Percentiles rank a stretch among this genome's conserved stretches.
phyloP scores from a whole-genome alignment of 352 stramenopile genomes.

The Phytophthora cactorum region DNA sequence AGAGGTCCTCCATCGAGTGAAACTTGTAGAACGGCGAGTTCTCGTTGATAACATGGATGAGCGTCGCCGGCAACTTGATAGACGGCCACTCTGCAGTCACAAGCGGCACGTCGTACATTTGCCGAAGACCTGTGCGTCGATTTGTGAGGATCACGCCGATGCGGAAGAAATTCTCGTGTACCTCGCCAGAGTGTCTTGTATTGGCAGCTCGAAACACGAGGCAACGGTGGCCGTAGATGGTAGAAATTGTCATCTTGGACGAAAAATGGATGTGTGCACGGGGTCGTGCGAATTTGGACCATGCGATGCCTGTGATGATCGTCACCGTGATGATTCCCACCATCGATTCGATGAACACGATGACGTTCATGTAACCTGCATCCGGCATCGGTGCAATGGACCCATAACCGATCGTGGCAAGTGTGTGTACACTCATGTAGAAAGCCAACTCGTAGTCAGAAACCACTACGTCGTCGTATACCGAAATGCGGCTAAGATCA shows the following conservation, averaged over 20 bases:
- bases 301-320: constrained; percentile 88
- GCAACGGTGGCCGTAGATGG: constrained; percentile 78
- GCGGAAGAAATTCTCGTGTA: constrained; percentile 85
- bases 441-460: constrained; percentile 72
- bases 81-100: constrained; percentile 82
- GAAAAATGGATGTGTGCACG: constrained; percentile 87
- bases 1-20: constrained; percentile 72
- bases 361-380: constrained; percentile 77
- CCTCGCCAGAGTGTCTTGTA: constrained; percentile 78
- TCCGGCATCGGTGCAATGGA: constrained; percentile 59
- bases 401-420: constrained; percentile 84
- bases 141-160: constrained; percentile 87
- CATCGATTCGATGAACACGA: constrained; percentile 80
- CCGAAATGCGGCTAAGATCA: constrained; percentile 37
- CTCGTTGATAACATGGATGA: constrained; percentile 86
- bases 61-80: constrained; percentile 81
- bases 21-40: constrained; percentile 85
- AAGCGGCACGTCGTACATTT: constrained; percentile 86
- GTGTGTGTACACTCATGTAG: constrained; percentile 85
- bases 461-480: constrained; percentile 58
- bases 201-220: constrained; percentile 85
- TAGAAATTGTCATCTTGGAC: constrained; percentile 64
- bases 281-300: constrained; percentile 85
- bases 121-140: constrained; percentile 75
- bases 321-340: constrained; percentile 78